These are phyloP conservation scores for Dioscorea zingiberensis DNA, from an alignment of 106 monocot species.

Conservation along the genomic window DNA sequence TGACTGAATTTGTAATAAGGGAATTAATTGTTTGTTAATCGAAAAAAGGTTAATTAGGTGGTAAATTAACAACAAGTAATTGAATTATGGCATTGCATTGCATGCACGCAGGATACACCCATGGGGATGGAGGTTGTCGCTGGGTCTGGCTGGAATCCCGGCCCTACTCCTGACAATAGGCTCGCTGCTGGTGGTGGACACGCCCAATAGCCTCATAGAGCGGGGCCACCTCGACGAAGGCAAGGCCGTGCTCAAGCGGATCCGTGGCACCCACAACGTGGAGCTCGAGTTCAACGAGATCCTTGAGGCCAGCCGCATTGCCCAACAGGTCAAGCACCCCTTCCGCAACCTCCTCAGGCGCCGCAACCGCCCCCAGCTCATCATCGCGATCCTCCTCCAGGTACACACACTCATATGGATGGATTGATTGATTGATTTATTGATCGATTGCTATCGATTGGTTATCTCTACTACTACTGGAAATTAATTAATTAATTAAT, in stretches of 20 bases:
- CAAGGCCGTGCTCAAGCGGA: conserved; percentile 41
- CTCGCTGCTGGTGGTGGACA: conserved; percentile 34
- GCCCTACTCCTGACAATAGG: conserved; percentile 35
- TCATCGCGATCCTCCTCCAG: conserved; percentile 70
- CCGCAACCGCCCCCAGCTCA: conserved; percentile 65
- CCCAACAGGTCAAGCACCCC: conserved; percentile 78
- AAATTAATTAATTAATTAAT: too few species aligned
- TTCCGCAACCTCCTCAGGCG: conserved; percentile 79
- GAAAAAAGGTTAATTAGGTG: too few species aligned
- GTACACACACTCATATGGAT: too few species aligned
- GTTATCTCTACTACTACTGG: too few species aligned
- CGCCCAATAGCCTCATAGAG: conserved; percentile 83
- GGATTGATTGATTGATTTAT: too few species aligned
- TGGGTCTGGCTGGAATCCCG: conserved; percentile 37
- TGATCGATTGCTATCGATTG: too few species aligned
- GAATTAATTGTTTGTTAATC: too few species aligned
- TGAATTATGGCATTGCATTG: too few species aligned
- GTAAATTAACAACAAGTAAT: too few species aligned
- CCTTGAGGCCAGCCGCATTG: conserved; percentile 48
- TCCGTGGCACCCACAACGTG: conserved; percentile 60
- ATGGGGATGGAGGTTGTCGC: conserved; percentile 53
- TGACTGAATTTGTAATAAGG: too few species aligned
- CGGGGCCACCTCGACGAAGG: conserved; percentile 61
- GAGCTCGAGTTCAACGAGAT: conserved; percentile 78
- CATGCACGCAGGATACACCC: conserved; percentile 28